phyloP scores from a whole-genome alignment of 768 basidiomycete species.

The Paxillus involutus region DNA sequence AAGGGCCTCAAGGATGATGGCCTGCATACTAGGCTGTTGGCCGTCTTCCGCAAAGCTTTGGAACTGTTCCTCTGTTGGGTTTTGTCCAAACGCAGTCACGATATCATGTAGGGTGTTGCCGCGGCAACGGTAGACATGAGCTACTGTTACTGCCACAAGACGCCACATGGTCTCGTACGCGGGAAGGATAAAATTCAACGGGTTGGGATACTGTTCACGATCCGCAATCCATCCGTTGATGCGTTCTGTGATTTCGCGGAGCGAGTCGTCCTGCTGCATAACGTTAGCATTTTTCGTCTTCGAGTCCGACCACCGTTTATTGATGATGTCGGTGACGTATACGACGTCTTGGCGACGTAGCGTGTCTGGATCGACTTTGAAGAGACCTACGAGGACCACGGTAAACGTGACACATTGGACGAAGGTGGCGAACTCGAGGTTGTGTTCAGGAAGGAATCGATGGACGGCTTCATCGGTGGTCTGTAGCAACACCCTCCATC shows the following conservation, averaged over 20 bases:
- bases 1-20: slow-evolving; percentile 28
- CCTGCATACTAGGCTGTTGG: slow-evolving; percentile 17
- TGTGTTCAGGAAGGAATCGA: slow-evolving; percentile 11
- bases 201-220: slow-evolving; percentile 26
- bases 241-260: slow-evolving; percentile 34
- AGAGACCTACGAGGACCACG: slow-evolving; percentile 43
- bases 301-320: slow-evolving; percentile 23
- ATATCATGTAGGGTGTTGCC: slow-evolving; percentile 17
- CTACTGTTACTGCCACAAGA: slow-evolving; percentile 51
- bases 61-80: slow-evolving; percentile 24
- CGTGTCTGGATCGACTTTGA: slow-evolving; percentile 25
- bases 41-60: slow-evolving; percentile 11
- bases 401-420: slow-evolving; percentile 45
- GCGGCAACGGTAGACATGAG: slow-evolving; percentile 23
- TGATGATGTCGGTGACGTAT: slow-evolving; percentile 42
- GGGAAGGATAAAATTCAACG: slow-evolving; percentile 57
- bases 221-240: slow-evolving; percentile 37
- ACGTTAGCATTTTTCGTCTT: slow-evolving; percentile 11
- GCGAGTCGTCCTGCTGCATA: slow-evolving; percentile 20
- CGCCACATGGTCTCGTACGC: slow-evolving; percentile 67
- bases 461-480: slow-evolving; percentile 12
- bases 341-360: slow-evolving; percentile 37
- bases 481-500: slow-evolving; percentile 14
- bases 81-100: slow-evolving; percentile 24
- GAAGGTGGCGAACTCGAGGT: slow-evolving; percentile 35